phyloP scores from a whole-genome alignment of 441 rosid genomes.

The Eruca vesicaria region DNA sequence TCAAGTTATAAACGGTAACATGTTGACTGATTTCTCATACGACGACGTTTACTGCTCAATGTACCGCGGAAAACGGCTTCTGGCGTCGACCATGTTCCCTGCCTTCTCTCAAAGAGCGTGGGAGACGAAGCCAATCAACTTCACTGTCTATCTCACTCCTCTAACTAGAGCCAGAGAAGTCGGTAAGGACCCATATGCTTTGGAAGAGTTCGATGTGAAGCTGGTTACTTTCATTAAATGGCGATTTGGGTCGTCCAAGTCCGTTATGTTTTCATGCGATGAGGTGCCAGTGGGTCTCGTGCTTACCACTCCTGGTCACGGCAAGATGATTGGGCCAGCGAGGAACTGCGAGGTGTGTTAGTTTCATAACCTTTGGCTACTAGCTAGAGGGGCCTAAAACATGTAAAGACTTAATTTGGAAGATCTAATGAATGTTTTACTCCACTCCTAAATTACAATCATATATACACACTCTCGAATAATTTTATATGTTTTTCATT shows the following conservation, averaged over 20 bases:
- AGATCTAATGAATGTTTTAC: too few relatives aligned
- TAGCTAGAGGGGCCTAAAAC: too few relatives aligned
- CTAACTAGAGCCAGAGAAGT: background rate
- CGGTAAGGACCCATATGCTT: background rate
- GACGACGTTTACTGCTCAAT: background rate
- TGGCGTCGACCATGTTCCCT: constrained; percentile 9
- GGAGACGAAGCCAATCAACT: background rate
- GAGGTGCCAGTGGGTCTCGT: background rate
- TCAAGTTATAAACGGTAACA: constrained; percentile 2
- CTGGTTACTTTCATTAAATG: background rate
- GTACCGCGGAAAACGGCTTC: constrained; percentile 2
- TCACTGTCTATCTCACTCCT: background rate
- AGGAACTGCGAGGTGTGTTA: background rate
- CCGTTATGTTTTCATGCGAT: background rate
- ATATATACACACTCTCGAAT: too few relatives aligned
- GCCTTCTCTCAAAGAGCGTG: background rate
- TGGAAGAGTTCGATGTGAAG: constrained; percentile 9
- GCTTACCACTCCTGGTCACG: background rate
- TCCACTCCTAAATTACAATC: too few relatives aligned
- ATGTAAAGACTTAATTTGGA: background rate
- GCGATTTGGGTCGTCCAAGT: background rate
- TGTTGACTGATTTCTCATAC: background rate
- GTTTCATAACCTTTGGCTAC: background rate
- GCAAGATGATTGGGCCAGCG: constrained; percentile 12
- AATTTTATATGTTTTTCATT: too few relatives aligned